These are phyloP conservation scores for Coleophoma cylindrospora DNA, from an alignment of 2,329 filamentous ascomycete species.

Conservation along the genomic window DNA sequence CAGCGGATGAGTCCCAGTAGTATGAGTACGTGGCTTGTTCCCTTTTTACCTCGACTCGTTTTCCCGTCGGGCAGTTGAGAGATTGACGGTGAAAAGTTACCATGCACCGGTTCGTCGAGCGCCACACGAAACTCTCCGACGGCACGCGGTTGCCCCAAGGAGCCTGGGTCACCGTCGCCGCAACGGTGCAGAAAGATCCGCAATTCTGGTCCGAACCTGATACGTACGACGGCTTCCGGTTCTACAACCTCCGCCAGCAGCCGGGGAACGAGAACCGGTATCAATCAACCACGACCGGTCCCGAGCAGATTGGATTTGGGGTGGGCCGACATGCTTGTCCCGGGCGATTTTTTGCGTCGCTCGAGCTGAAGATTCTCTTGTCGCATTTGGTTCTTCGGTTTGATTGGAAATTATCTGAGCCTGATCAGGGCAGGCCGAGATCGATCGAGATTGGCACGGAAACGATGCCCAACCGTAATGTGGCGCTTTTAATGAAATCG, in stretches of 20 bases:
- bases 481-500: too few relatives aligned
- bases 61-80: not conserved
- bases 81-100: not conserved
- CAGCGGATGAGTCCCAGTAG: constrained; percentile 27
- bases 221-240: constrained; percentile 5
- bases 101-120: constrained; percentile 9
- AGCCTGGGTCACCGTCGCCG: constrained; percentile 7
- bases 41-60: not conserved
- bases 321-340: constrained; percentile 36
- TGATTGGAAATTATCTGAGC: constrained; percentile 10
- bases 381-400: constrained; percentile 24
- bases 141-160: constrained; percentile 23
- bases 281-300: constrained; percentile 27
- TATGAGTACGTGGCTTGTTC: constrained; percentile 15
- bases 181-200: constrained; percentile 15
- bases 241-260: constrained; percentile 4
- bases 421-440: too few relatives aligned
- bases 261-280: constrained; percentile 11
- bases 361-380: constrained; percentile 30
- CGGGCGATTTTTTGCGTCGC: constrained; percentile 31
- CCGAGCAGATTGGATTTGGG: constrained; percentile 27
- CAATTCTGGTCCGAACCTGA: constrained; percentile 1
- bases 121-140: constrained; percentile 20
- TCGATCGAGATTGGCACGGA: too few relatives aligned
- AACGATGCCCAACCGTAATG: too few relatives aligned